Base-by-base conservation (phyloP, 495 filamentous ascomycete species). In the Aspergillus nanangensis region DNA sequence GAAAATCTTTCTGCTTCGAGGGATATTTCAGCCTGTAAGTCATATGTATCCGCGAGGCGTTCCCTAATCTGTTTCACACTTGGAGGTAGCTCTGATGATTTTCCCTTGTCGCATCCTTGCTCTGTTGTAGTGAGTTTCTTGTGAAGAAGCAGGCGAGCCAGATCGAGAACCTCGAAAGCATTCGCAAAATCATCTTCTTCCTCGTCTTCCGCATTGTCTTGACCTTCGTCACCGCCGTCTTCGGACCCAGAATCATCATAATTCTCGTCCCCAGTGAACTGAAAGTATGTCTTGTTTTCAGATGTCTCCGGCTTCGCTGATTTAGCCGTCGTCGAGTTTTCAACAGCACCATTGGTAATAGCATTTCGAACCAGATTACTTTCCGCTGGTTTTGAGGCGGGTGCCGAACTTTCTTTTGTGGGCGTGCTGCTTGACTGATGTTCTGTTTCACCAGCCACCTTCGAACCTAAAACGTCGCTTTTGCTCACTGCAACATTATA, bases 401-500 rank as follows among this genome's bases (percentile, higher is more conserved):
- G 47, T 33, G 56, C 44, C 7, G 47, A 31, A 15, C 45, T 19
- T 35, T 49, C 50, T 17, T 52, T 49, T 25, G 47, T 21, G 33
- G 58, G 38, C 17, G 49, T 35, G 34, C 23, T 47, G 41, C 72
- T 76, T 11, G 71, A 36, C 44, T 74, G 57, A 11, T 55, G 53
- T 52, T 81, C 62, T 13, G 61, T 40, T 40, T 87, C 82, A 2
- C 73, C 72, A 7, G 84, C 79, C 1, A 91, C 83, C 57, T 86
- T 87, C 8, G 82, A 84, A 48, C 93, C 93, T 24, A 98, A 75
- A 21, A 98, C 92, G 62, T 96, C 92, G 58, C 88, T 95, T 60
- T 93, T 96, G 65, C 79, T 85, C 53, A 96, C 84, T 15, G 90
- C 93, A 45, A 96, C 86, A 58, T 92, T 87, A 74, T 93, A 96